These are phyloP conservation scores for Talaromyces sp. DNA, from an alignment of 2,329 filamentous ascomycete genomes.

Conservation along the genomic window DNA sequence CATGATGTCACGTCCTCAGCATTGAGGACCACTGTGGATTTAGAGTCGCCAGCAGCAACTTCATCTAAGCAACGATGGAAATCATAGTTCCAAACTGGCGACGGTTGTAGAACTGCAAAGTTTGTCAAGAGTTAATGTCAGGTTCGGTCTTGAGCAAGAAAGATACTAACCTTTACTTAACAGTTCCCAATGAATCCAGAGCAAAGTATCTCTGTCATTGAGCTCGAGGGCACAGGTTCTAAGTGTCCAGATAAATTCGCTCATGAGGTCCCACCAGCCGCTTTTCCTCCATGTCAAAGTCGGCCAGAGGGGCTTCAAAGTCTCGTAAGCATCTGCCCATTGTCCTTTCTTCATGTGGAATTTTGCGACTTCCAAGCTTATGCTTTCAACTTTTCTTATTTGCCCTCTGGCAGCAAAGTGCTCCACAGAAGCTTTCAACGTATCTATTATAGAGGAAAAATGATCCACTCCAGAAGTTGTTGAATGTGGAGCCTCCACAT, in stretches of 20 bases:
- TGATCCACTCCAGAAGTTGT: constrained; percentile 47
- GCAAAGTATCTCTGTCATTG: constrained; percentile 42
- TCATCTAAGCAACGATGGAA: constrained; percentile 42
- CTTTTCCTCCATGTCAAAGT: constrained; percentile 54
- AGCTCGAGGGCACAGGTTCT: constrained; percentile 47
- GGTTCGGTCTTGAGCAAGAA: neutral
- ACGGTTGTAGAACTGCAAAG: constrained; percentile 28
- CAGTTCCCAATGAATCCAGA: constrained; percentile 55
- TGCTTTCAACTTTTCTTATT: constrained; percentile 48
- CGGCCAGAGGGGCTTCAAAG: constrained; percentile 52
- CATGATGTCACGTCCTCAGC: constrained; percentile 46
- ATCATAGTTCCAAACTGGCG: constrained; percentile 37
- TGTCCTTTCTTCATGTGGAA: constrained; percentile 47
- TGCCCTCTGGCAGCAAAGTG: constrained; percentile 52
- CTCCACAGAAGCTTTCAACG: constrained; percentile 42
- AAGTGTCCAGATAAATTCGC: constrained; percentile 48
- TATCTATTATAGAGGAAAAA: constrained; percentile 43
- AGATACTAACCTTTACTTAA: constrained; percentile 30
- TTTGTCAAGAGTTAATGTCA: neutral
- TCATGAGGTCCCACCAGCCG: constrained; percentile 55
- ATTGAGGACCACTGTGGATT: constrained; percentile 43
- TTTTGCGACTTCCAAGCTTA: constrained; percentile 51
- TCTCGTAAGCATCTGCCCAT: constrained; percentile 47
- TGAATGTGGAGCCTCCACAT: constrained; percentile 47
- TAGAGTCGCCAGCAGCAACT: constrained; percentile 32